Conservation (phyloP, 371 early-diverging fungal species). For the Rhizopus arrhizus region DNA sequence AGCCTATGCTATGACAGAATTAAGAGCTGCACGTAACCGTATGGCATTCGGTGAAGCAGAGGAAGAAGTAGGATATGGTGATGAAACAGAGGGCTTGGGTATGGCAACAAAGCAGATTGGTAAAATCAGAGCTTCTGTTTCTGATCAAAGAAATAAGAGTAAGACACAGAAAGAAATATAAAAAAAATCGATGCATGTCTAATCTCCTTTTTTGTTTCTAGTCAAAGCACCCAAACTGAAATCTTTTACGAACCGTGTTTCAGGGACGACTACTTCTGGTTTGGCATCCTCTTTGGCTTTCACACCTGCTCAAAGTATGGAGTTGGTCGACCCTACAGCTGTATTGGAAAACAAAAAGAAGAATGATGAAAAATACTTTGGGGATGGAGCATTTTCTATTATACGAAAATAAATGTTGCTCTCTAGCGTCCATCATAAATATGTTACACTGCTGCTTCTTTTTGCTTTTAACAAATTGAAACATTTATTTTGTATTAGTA, state of each 20-base stretch:
- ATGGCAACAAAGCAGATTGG: constrained; percentile 78
- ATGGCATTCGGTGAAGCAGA: constrained; percentile 92
- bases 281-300: constrained; percentile 90
- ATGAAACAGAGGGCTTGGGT: constrained; percentile 88
- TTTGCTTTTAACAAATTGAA: too few species aligned
- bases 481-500: too few species aligned
- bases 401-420: constrained; percentile 43
- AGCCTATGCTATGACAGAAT: constrained; percentile 83
- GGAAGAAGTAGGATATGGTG: constrained; percentile 83
- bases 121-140: constrained; percentile 67
- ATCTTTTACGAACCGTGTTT: constrained; percentile 35
- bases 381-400: constrained; percentile 64
- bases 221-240: constrained; percentile 69
- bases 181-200: background rate
- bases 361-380: constrained; percentile 84
- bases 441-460: too few species aligned
- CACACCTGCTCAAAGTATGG: constrained; percentile 95
- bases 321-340: constrained; percentile 87
- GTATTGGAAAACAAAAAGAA: constrained; percentile 64
- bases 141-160: constrained; percentile 70
- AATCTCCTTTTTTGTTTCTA: constrained; percentile 12
- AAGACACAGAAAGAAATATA: constrained; percentile 10
- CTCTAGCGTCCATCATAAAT: too few species aligned
- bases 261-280: constrained; percentile 72
- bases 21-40: constrained; percentile 87